Base-by-base conservation (phyloP, 495 filamentous ascomycete species). In the Penicillium tannophilum region DNA sequence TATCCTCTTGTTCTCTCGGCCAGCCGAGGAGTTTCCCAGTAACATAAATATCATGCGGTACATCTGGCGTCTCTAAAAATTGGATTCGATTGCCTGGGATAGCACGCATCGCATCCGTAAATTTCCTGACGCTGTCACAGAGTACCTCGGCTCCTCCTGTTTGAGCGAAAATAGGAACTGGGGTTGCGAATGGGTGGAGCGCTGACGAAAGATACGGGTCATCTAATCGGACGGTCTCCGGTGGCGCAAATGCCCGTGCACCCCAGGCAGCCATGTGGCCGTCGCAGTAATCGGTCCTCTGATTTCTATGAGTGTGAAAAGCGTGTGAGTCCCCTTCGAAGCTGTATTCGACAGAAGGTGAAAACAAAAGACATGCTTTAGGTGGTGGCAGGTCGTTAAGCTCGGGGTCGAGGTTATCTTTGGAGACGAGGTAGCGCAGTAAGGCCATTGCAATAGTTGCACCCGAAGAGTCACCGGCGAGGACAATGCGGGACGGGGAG, bases 381-480 rank as follows among this genome's bases (percentile, higher is more conserved):
- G 68, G 68, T 3, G 42, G 54, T 45, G 59, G 48, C 11, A 58
- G 59, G 1, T 43, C 49, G 17, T 49, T 33, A n/a, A 58, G 46
- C 7, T 43, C 47, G 19, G 35, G 43, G 12, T 56, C 54, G 2
- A 14, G 19, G 9, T 43, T 36, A 4, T 57, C 55, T 2, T 42
- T 33, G n/a, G 46, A 57, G 16, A 20, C 45, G 11, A 57, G 55
- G 30, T 79, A 76, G 23, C 78, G 70, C 30, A 79, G 42, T 19
- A 81, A 66, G 7, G 64, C 70, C 2, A 79, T 36, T 16, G 63
- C 75, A 14, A 79, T 54, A 47, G 72, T 76, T 4, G 52, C 72
- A 26, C 78, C 77, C 1, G 76, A 71, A 17, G 74, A 77, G 62
- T 81, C 78, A 20, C 77, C 77, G 20, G 71, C 70, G 6, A 79